Percentiles rank a stretch among this genome's conserved stretches.
These are phyloP conservation scores for Fusarium sp. DNA, from an alignment of 2,329 filamentous ascomycete genomes.

Conservation along the genomic window DNA sequence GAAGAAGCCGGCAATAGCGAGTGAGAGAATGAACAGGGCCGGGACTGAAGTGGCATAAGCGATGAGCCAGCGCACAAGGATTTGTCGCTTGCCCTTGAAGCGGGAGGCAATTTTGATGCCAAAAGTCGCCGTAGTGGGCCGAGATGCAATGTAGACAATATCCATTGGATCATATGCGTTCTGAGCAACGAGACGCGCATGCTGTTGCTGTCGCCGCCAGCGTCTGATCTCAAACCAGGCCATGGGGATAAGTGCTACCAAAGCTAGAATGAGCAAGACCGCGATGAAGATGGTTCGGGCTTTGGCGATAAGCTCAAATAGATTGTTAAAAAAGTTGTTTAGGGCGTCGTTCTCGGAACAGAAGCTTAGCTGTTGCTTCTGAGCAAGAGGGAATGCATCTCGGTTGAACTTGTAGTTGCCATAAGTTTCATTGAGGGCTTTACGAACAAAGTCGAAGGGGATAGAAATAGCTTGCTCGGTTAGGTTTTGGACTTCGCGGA, in stretches of 20 bases:
- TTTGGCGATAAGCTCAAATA: conserved; percentile 73
- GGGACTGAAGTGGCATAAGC: conserved; percentile 88
- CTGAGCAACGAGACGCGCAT: conserved; percentile 72
- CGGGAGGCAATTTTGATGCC: conserved; percentile 77
- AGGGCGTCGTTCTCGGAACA: conserved; percentile 88
- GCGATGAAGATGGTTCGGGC: conserved; percentile 81
- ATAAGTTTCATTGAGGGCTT: conserved; percentile 76
- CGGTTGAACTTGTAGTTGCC: conserved; percentile 82
- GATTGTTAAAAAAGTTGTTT: conserved; percentile 81
- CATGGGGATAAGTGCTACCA: conserved; percentile 81
- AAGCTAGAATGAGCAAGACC: conserved; percentile 76
- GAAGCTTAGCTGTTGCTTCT: conserved; percentile 85
- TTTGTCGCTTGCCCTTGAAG: conserved; percentile 73
- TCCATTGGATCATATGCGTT: conserved; percentile 84
- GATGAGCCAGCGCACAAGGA: conserved; percentile 82
- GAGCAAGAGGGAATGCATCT: conserved; percentile 81
- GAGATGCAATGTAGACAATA: conserved; percentile 85
- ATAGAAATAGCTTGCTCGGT: conserved; percentile 78
- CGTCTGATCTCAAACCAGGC: conserved; percentile 81
- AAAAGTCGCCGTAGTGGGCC: conserved; percentile 77
- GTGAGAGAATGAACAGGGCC: conserved; percentile 85
- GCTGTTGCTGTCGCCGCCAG: conserved; percentile 78
- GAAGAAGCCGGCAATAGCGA: conserved; percentile 84
- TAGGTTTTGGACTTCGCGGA: conserved; percentile 84
- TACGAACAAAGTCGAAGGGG: conserved; percentile 84